Evolutionary conservation across 2,329 filamentous ascomycete species (phyloP), one percentile per base, ranked within the genome.

Genomic region (Xylariaceae sp.): DNA sequence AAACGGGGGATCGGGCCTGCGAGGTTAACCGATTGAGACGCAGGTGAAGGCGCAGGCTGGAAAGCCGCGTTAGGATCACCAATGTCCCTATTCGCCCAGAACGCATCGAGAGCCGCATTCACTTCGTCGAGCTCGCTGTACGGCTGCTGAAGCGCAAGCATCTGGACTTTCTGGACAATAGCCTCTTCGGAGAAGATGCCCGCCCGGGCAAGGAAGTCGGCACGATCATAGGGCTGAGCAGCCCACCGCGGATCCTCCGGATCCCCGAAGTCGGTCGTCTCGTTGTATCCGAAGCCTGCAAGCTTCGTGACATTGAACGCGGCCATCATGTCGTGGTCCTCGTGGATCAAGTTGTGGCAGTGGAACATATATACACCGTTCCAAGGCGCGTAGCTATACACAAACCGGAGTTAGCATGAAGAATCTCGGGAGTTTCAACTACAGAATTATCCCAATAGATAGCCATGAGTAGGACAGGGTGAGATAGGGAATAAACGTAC

Each of bases 361-460:
- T 79, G 77, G 70, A 79, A 78, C 76, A 78, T 78, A 69, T 79
- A 79, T 2, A 78, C 70, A 7, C 83, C 83, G 50, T 80, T 77
- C 76, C 77, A 82, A 0, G 81, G 81, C 2, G 76, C 75, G 62
- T 79, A 83, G 62, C 32, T 37, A 37, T 16, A 37, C 32, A 16
- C 32, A 37, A 16, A 37, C 32, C 32, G 14, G 7, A 3, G 14
- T 37, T 37, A 37, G 32, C 14, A 37, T 7, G 14, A 10, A 37
- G 3, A 16, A 12, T 37, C 32, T 37, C 14, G 14, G 32, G 12
- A 37, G 32, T 10, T 37, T 37, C 32, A 14, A 16, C 7, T 10
- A 3, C 3, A 37, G 32, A 12, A 16, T 7, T 37, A 3, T 37
- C 32, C 5, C 32, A 37, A 16, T 37, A 16, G 32, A 16, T 14